Percentiles rank a stretch among this genome's conserved stretches.
These are phyloP conservation scores for Citeromyces hawaiiensis DNA, from an alignment of 1,139 yeast species.

Conservation along the genomic window DNA sequence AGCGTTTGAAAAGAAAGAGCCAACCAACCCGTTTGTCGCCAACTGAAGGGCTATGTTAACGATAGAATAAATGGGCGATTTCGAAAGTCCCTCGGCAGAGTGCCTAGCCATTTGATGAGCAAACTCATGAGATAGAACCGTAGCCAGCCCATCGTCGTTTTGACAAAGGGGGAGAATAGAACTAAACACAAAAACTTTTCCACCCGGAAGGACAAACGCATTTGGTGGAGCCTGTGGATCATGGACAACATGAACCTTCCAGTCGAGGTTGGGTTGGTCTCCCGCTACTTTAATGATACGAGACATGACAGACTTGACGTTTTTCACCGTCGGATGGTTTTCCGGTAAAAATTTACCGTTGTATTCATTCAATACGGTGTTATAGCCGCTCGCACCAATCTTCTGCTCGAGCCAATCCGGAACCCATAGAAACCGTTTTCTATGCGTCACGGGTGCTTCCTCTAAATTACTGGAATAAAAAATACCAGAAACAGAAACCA, in stretches of 20 bases:
- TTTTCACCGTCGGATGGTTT: slow-evolving; percentile 37
- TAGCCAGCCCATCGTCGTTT: slow-evolving; percentile 85
- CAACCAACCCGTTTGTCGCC: slow-evolving; percentile 34
- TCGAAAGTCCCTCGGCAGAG: slow-evolving; percentile 66
- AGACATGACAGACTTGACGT: slow-evolving; percentile 47
- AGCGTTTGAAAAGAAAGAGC: neutral
- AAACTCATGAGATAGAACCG: slow-evolving; percentile 84
- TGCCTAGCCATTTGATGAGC: slow-evolving; percentile 93
- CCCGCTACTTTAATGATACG: slow-evolving; percentile 49
- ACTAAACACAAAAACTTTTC: slow-evolving; percentile 82
- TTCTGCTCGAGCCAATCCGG: slow-evolving; percentile 51
- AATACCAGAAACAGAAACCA: slow-evolving; percentile 17
- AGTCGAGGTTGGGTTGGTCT: slow-evolving; percentile 31
- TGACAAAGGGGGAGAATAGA: slow-evolving; percentile 68
- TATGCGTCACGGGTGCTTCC: slow-evolving; percentile 71
- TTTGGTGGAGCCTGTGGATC: slow-evolving; percentile 70
- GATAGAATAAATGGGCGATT: slow-evolving; percentile 44
- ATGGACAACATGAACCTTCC: slow-evolving; percentile 77
- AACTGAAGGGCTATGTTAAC: slow-evolving; percentile 37
- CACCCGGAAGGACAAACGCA: slow-evolving; percentile 93
- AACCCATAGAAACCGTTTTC: slow-evolving; percentile 63
- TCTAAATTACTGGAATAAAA: slow-evolving; percentile 57
- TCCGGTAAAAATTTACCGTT: slow-evolving; percentile 32
- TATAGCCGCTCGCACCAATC: slow-evolving; percentile 61
- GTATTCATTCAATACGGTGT: slow-evolving; percentile 40